Percentiles rank a stretch among this genome's conserved stretches.
Evolutionary conservation across 352 stramenopile species (phyloP).

Genomic region (Phytophthora kernoviae): DNA sequence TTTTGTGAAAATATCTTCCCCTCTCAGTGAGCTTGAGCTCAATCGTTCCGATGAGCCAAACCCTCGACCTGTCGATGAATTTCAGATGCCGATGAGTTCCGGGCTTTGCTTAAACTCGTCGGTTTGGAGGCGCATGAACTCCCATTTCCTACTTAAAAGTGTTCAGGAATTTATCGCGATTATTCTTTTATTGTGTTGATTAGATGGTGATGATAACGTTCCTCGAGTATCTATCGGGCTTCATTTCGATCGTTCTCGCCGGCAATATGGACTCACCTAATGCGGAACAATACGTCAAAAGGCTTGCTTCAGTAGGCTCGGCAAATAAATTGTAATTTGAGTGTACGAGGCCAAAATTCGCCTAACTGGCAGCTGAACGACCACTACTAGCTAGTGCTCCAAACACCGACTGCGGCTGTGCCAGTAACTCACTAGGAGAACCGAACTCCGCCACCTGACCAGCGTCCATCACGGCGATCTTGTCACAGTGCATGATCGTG

Average conservation of each 20-base stretch:
- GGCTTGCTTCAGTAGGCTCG: too few relatives aligned
- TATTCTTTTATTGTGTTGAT: not conserved
- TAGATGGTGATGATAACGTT: slow-evolving; percentile 41
- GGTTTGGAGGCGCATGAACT: slow-evolving; percentile 30
- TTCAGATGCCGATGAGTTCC: slow-evolving; percentile 35
- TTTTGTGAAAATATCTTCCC: slow-evolving; percentile 6
- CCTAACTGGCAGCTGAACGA: slow-evolving; percentile 11
- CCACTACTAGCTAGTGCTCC: slow-evolving; percentile 33
- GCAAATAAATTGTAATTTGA: too few relatives aligned
- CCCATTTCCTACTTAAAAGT: not conserved
- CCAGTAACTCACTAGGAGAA: slow-evolving; percentile 75
- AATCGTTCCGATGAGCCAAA: slow-evolving; percentile 17
- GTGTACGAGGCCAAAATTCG: too few relatives aligned
- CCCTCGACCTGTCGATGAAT: slow-evolving; percentile 25
- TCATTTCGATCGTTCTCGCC: slow-evolving; percentile 54
- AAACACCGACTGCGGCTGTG: slow-evolving; percentile 77
- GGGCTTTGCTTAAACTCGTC: slow-evolving; percentile 43
- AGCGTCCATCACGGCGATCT: slow-evolving; percentile 85
- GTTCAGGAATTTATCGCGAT: not conserved
- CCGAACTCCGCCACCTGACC: slow-evolving; percentile 90
- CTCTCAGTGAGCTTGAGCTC: not conserved
- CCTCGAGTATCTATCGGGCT: slow-evolving; percentile 42
- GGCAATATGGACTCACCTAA: slow-evolving; percentile 61
- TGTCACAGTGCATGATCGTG: slow-evolving; percentile 92
- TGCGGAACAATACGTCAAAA: slow-evolving; percentile 59